phyloP scores from a whole-genome alignment of 2,329 filamentous ascomycete species.

The Aspergillus luchuensis region DNA sequence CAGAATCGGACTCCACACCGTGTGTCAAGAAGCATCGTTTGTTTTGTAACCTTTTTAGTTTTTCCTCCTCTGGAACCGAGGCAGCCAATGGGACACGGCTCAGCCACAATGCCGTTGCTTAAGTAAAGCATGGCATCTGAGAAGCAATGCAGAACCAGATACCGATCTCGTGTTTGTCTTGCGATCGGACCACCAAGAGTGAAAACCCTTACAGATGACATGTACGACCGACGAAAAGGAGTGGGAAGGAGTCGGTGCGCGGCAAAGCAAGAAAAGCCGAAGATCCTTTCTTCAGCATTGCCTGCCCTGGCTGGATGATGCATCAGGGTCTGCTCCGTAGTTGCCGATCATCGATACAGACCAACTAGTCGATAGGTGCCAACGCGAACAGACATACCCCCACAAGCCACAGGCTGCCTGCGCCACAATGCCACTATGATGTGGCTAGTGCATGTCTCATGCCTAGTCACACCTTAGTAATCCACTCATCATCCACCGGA shows the following conservation, averaged over 20 bases:
- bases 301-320: background rate
- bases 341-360: background rate
- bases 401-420: constrained; percentile 10
- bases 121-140: background rate
- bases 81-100: constrained; percentile 14
- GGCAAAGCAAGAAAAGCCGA: background rate
- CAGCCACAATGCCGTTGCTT: constrained; percentile 11
- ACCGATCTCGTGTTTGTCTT: constrained; percentile 20
- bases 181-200: constrained; percentile 13
- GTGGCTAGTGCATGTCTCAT: constrained; percentile 14
- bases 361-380: background rate
- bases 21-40: background rate
- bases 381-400: background rate
- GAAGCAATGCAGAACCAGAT: constrained; percentile 5
- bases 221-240: constrained; percentile 11
- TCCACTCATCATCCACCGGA: background rate
- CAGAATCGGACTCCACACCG: background rate
- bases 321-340: background rate
- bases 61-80: background rate
- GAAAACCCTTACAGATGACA: constrained; percentile 21
- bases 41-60: background rate
- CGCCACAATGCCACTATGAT: constrained; percentile 1
- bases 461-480: background rate
- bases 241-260: background rate
- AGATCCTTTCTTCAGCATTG: constrained; percentile 1